Percentiles rank a stretch among this genome's conserved stretches.
These are phyloP conservation scores for Phytophthora tubulina DNA, from an alignment of 352 stramenopile genomes.

Conservation along the genomic window DNA sequence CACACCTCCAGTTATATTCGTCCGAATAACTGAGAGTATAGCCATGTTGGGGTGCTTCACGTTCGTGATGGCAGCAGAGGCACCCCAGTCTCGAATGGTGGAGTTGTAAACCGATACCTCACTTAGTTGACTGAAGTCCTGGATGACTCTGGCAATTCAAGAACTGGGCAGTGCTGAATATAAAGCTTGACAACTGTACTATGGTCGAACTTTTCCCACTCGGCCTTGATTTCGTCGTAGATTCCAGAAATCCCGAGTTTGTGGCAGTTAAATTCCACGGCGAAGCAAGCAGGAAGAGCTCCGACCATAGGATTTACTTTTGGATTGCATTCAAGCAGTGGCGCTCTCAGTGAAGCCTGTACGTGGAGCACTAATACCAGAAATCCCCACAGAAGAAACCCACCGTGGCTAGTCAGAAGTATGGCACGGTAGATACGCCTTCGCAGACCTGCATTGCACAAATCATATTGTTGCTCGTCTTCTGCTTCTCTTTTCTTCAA, in stretches of 20 bases:
- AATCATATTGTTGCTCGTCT: too few species aligned
- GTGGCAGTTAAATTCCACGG: constrained; percentile 1
- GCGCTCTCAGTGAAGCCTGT: neutral
- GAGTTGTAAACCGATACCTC: constrained; percentile 5
- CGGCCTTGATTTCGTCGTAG: neutral
- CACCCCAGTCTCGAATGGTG: neutral
- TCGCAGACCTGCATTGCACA: neutral
- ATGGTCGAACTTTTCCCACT: constrained; percentile 7
- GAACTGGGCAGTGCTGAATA: neutral
- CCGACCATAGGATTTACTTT: neutral
- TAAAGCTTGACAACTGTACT: neutral
- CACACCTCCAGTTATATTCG: neutral
- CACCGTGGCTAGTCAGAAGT: neutral
- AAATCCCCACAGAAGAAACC: neutral
- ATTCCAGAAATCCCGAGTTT: neutral
- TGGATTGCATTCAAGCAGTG: neutral
- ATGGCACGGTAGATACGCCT: too few species aligned
- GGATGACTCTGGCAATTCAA: neutral
- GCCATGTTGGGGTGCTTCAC: neutral
- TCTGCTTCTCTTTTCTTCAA: too few species aligned
- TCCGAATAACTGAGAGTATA: neutral
- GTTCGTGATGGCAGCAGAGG: constrained; percentile 1
- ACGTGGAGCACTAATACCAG: neutral
- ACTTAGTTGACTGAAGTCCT: neutral
- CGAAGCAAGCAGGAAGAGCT: neutral